These are phyloP conservation scores for Candida coleopterorum DNA, from an alignment of 805 yeast species.

Conservation along the genomic window DNA sequence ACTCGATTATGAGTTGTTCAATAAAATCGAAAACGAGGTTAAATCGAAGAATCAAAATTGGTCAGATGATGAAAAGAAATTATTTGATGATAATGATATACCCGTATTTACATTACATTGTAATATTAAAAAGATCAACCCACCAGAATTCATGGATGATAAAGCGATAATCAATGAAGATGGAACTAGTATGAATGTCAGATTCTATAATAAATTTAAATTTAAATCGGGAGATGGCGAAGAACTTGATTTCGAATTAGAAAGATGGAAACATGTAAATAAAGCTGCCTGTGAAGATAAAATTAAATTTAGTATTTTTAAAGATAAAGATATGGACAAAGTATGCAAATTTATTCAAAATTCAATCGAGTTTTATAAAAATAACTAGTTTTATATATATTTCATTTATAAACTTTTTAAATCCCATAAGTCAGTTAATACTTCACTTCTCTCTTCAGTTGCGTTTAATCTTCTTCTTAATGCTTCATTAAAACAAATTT, in stretches of 20 bases:
- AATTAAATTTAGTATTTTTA: slow-evolving; percentile 7
- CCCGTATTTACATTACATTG: slow-evolving; percentile 14
- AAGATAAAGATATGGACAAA: slow-evolving; percentile 7
- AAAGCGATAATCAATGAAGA: slow-evolving; percentile 6
- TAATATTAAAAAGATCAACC: slow-evolving; percentile 17
- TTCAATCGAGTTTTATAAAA: slow-evolving; percentile 8
- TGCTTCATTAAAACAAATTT: slow-evolving; percentile 89
- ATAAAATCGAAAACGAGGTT: slow-evolving; percentile 3
- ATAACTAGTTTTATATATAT: background rate
- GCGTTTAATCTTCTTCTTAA: slow-evolving; percentile 65
- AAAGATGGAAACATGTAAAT: slow-evolving; percentile 11
- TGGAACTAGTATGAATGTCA: slow-evolving; percentile 9
- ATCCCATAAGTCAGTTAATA: slow-evolving; percentile 34
- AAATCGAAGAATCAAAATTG: slow-evolving; percentile 4
- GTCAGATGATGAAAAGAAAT: slow-evolving; percentile 5
- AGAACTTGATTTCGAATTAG: slow-evolving; percentile 12
- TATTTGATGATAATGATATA: slow-evolving; percentile 4
- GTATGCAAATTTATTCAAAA: slow-evolving; percentile 14
- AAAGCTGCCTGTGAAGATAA: slow-evolving; percentile 10
- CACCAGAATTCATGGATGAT: slow-evolving; percentile 8
- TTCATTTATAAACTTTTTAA: slow-evolving; percentile 4
- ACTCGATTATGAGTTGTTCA: slow-evolving; percentile 17
- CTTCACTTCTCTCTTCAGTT: slow-evolving; percentile 36
- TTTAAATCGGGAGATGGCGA: slow-evolving; percentile 3
- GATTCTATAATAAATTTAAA: slow-evolving; percentile 10